Evolutionary conservation across 2,329 filamentous ascomycete species (phyloP).

Genomic region (Neopestalotiopsis rosae): DNA sequence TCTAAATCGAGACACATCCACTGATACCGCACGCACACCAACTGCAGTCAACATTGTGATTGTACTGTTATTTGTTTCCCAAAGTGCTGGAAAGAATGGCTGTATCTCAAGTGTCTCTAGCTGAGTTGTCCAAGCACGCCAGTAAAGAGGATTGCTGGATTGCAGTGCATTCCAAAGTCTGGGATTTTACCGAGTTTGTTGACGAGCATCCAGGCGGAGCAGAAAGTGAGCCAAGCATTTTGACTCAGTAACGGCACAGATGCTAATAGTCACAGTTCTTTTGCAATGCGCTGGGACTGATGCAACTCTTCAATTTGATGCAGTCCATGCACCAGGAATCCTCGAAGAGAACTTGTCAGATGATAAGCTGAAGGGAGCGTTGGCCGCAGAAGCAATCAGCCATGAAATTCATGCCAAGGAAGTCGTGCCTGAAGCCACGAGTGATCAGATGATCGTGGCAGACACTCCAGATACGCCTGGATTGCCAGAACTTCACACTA

Average conservation of each 20-base stretch:
- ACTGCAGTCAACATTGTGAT: not conserved
- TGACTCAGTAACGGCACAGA: too few species aligned
- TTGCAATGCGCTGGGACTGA: slow-evolving; percentile 19
- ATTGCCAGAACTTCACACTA: slow-evolving; percentile 55
- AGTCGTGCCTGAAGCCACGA: not conserved
- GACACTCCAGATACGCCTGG: not conserved
- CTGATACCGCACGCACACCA: not conserved
- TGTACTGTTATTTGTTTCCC: not conserved
- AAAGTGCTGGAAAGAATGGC: not conserved
- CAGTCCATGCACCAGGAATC: slow-evolving; percentile 20
- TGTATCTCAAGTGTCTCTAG: slow-evolving; percentile 12
- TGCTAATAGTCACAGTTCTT: slow-evolving; percentile 11
- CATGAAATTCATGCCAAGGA: slow-evolving; percentile 12
- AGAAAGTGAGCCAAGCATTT: slow-evolving; percentile 16
- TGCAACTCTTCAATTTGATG: slow-evolving; percentile 17
- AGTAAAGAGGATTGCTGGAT: slow-evolving; percentile 21
- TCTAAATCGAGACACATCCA: slow-evolving; percentile 5
- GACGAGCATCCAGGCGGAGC: slow-evolving; percentile 22
- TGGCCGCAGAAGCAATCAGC: slow-evolving; percentile 16
- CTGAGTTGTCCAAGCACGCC: slow-evolving; percentile 18
- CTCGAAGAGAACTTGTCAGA: slow-evolving; percentile 19
- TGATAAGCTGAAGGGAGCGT: slow-evolving; percentile 20
- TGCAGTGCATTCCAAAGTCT: slow-evolving; percentile 20
- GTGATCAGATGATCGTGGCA: not conserved
- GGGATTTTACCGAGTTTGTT: slow-evolving; percentile 22